phyloP scores from a whole-genome alignment of 345 rosid species.

The Lepidium aucheri region DNA sequence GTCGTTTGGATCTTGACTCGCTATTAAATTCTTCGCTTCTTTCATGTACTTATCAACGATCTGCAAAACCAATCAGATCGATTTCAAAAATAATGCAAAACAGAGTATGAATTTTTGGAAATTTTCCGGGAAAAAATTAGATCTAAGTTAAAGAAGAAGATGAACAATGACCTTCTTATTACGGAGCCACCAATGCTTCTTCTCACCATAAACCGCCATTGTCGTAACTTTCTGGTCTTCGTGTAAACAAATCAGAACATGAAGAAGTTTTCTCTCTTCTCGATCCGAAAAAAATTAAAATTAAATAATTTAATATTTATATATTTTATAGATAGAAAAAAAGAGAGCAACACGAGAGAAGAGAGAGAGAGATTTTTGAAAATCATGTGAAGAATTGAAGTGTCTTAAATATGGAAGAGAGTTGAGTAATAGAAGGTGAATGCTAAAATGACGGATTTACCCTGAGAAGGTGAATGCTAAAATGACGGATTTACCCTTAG shows the following conservation, averaged over 20 bases:
- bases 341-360: conserved; percentile 8
- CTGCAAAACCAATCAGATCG: conserved; percentile 32
- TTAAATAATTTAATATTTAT: not conserved
- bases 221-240: not conserved
- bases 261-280: conserved; percentile 1
- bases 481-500: not conserved
- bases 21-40: conserved; percentile 64
- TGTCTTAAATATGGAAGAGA: conserved; percentile 29
- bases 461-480: not conserved
- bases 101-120: not conserved
- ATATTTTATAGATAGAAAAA: not conserved
- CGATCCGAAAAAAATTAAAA: conserved; percentile 3
- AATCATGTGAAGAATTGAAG: conserved; percentile 23
- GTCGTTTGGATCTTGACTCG: conserved; percentile 58
- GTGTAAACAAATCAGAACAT: conserved; percentile 15
- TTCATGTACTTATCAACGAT: conserved; percentile 67
- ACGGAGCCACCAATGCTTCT: conserved; percentile 36
- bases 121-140: not conserved
- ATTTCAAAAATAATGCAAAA: not conserved
- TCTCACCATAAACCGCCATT: conserved; percentile 29
- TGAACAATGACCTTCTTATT: conserved; percentile 21
- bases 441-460: not conserved
- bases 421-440: not conserved
- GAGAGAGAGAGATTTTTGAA: conserved; percentile 8
- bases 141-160: not conserved